Conservation (phyloP, 345 rosid species). For the Rhodamnia argentea region DNA sequence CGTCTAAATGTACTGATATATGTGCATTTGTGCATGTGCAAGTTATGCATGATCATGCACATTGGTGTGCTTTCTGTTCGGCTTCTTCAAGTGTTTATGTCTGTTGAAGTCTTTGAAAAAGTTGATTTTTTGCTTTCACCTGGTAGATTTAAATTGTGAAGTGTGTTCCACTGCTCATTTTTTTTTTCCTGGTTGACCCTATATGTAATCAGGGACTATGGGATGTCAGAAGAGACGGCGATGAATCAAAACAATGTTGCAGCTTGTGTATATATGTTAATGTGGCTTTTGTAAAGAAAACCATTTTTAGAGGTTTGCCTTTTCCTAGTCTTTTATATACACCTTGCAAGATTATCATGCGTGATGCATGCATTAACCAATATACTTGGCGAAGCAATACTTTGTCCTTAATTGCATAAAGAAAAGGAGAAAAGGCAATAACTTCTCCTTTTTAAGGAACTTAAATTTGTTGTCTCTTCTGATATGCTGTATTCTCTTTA, state of each 20-base stretch:
- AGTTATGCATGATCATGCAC: neutral
- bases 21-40: neutral
- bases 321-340: neutral
- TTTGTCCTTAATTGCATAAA: neutral
- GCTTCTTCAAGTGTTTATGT: neutral
- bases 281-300: slow-evolving; percentile 80
- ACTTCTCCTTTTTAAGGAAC: neutral
- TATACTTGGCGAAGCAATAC: neutral
- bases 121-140: neutral
- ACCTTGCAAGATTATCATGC: neutral
- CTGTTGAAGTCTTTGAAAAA: neutral
- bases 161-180: neutral
- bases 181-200: neutral
- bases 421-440: neutral
- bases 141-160: neutral
- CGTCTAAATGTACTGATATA: neutral
- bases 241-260: slow-evolving; percentile 38
- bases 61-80: neutral
- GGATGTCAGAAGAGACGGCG: slow-evolving; percentile 52
- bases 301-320: slow-evolving; percentile 81
- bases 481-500: neutral
- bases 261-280: slow-evolving; percentile 51
- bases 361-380: neutral
- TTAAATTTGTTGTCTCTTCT: neutral
- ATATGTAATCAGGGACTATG: slow-evolving; percentile 54